Evolutionary conservation across 1,284 basidiomycete species (phyloP), one percentile per base, ranked within the genome.

Genomic region (Malassezia vespertilionis): DNA sequence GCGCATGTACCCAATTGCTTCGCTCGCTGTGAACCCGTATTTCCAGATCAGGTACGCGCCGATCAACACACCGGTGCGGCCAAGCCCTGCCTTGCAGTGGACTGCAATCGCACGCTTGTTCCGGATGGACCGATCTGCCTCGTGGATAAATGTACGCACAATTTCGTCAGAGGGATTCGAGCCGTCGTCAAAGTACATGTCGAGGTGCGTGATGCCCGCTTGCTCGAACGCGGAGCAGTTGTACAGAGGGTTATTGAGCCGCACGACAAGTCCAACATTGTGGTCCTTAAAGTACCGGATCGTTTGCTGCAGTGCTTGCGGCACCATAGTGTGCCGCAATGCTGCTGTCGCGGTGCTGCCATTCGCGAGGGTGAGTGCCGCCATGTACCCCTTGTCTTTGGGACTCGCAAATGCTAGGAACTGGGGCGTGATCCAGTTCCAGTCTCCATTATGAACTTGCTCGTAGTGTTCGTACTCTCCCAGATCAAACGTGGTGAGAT

Each of bases 1-100:
- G 18, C 93, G 82, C 93, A 97, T 97, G 73, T 89, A 96, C 0
- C 84, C 93, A 53, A 97, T 97, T 8, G 83, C 90, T 74, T 99
- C 93, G 46, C 82, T 81, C 0, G 91, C 90, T n/a, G 88, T 88
- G 69, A 99, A 99, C n/a, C 85, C 85, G 65, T 96, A 90, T 74
- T 93, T 95, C 85, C 93, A 99, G 58, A 95, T 86, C 46, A 99
- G 78, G 75, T 96, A 97, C 3, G 93, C 93, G 35, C 71, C 63
- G 54, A 97, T 91, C 52, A 97, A 76, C 3, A 90, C 91, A 4
- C 93, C 91, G 3, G 88, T 93, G 40, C 88, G 78, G 18, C 88
- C 88, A 17, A 93, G 77, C 18, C 88, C 88, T 39, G 88, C 88
- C 76, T 93, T 93, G 72, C 88, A 93, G 81, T 93, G 72, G 38